phyloP scores from a whole-genome alignment of 768 basidiomycete genomes.

The Suillus discolor region DNA sequence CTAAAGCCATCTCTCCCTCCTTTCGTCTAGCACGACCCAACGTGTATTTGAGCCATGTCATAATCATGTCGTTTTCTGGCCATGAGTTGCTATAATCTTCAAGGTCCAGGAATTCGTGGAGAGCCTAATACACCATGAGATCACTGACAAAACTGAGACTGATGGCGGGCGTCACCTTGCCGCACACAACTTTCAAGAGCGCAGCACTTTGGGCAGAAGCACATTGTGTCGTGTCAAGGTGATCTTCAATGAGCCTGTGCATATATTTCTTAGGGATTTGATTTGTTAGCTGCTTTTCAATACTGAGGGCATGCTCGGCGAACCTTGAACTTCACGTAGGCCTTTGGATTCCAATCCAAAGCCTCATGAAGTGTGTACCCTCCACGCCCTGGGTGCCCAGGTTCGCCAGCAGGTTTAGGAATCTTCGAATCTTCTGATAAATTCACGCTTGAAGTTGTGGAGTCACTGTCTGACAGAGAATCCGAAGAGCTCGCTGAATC shows the following conservation, averaged over 20 bases:
- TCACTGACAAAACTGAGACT: neutral
- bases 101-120: conserved; percentile 10
- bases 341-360: conserved; percentile 21
- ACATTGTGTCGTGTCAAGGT: conserved; percentile 14
- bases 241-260: conserved; percentile 10
- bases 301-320: neutral
- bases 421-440: conserved; percentile 20
- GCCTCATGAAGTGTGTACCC: conserved; percentile 27
- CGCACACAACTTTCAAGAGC: neutral
- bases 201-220: conserved; percentile 10
- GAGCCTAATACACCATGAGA: neutral
- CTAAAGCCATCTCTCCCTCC: conserved; percentile 7
- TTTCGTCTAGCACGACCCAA: neutral
- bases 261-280: conserved; percentile 1
- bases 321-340: conserved; percentile 25
- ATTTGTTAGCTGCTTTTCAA: neutral
- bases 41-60: conserved; percentile 17
- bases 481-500: neutral
- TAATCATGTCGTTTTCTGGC: conserved; percentile 15
- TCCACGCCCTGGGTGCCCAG: conserved; percentile 23
- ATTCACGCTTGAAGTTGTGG: neutral
- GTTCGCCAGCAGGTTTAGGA: conserved; percentile 27
- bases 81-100: conserved; percentile 12
- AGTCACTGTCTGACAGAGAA: conserved; percentile 5
- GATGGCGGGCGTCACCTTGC: conserved; percentile 1